phyloP scores from a whole-genome alignment of 169 alveolate genomes.

The Theileria orientalis region DNA sequence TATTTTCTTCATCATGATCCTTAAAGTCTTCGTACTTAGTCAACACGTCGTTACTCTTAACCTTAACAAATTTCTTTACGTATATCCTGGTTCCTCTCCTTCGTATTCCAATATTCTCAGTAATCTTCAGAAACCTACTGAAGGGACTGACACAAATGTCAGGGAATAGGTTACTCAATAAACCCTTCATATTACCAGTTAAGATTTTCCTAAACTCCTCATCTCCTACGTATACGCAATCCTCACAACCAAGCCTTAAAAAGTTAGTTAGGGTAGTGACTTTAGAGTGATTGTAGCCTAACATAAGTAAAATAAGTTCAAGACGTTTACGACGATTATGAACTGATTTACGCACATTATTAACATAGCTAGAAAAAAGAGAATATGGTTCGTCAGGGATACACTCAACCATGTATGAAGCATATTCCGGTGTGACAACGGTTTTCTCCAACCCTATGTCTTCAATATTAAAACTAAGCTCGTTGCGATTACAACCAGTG shows the following conservation, averaged over 20 bases:
- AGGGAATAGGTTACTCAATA: conserved; percentile 36
- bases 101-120: conserved; percentile 78
- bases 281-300: conserved; percentile 52
- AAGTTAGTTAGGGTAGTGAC: conserved; percentile 56
- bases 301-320: conserved; percentile 13
- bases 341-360: conserved; percentile 43
- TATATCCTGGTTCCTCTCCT: not conserved
- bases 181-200: conserved; percentile 72
- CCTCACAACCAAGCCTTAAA: conserved; percentile 45
- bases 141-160: conserved; percentile 80
- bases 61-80: not conserved
- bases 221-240: conserved; percentile 24
- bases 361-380: conserved; percentile 51
- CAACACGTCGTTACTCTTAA: not conserved
- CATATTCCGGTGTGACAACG: conserved; percentile 73
- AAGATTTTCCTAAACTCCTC: conserved; percentile 17
- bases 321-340: conserved; percentile 49
- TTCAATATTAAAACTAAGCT: not conserved
- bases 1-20: not conserved
- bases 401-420: conserved; percentile 72
- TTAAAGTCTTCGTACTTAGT: not conserved
- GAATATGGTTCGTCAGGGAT: conserved; percentile 70
- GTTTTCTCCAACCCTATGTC: not conserved
- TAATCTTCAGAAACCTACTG: conserved; percentile 86
- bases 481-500: not conserved